phyloP scores from a whole-genome alignment of 768 basidiomycete genomes.

The Serpula lacrymans region DNA sequence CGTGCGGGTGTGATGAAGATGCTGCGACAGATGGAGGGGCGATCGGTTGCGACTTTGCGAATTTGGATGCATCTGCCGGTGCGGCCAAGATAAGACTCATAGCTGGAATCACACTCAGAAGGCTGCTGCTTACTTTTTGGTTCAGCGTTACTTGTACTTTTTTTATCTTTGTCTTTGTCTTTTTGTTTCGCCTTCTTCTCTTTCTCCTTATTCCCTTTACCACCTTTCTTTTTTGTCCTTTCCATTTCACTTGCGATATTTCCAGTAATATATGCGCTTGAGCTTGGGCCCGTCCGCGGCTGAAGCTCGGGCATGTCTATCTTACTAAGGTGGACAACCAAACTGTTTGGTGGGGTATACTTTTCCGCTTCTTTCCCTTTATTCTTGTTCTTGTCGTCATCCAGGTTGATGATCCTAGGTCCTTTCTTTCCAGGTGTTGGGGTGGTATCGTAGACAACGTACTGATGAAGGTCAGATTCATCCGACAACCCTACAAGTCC shows the following conservation, averaged over 20 bases:
- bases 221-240: constrained; percentile 1
- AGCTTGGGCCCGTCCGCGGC: too few relatives aligned
- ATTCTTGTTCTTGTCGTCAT: constrained; percentile 39
- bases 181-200: constrained; percentile 37
- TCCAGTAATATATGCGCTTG: constrained; percentile 19
- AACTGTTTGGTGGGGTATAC: constrained; percentile 65
- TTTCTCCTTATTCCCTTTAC: constrained; percentile 16
- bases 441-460: constrained; percentile 66
- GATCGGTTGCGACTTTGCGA: too few relatives aligned
- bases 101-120: too few relatives aligned
- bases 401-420: constrained; percentile 65
- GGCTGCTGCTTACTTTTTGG: too few relatives aligned
- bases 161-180: constrained; percentile 2
- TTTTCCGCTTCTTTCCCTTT: constrained; percentile 38
- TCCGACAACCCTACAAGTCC: constrained; percentile 27
- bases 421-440: constrained; percentile 41
- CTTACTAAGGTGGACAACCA: constrained; percentile 79
- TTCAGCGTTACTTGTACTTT: constrained; percentile 7
- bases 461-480: constrained; percentile 67
- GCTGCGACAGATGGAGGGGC: constrained; percentile 15
- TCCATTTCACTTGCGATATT: not conserved
- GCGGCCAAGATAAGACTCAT: too few relatives aligned
- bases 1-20: constrained; percentile 18
- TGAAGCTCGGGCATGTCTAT: constrained; percentile 83
- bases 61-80: too few relatives aligned